Evolutionary conservation across 2,329 filamentous ascomycete species (phyloP), one percentile per base, ranked within the genome.

Genomic region (Talaromyces sp.): DNA sequence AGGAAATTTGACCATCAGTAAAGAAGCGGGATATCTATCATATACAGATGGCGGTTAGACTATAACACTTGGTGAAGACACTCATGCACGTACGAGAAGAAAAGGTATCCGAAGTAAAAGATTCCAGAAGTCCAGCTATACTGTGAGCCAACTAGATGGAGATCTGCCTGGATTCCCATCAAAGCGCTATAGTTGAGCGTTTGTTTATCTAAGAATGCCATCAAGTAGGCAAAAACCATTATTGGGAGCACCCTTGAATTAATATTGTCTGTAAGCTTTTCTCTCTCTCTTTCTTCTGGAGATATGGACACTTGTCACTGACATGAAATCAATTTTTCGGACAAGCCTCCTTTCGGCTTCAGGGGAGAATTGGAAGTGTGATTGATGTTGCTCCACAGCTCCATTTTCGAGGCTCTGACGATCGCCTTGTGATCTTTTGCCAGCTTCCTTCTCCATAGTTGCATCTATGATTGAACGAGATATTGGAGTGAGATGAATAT

Each of bases 201-300:
- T 6, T 69, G 66, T 55, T 74, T 73, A 47, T 74, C 71, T 24
- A 73, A 54, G 39, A 69, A 72, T 29, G 71, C 69, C 47, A 69
- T 57, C 56, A 66, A 58, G 37, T 66, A 68, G 5, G 63, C 62
- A 13, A 68, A 49, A 4, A 63, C 51, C 62, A 68, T 64, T 41
- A 68, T 52, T 1, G 65, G 65, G 14, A 67, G 56, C 27, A 66
- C 39, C 33, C 62, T 65, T 11, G 13, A 43, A 29, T 17, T 8
- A 27, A 37, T 16, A 3, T 29, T 19, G 8, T 9, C 13, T 10
- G 30, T 16, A 24, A 50, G 24, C 17, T n/a, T 1, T 9, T 13
- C 11, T 24, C 10, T 22, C 7, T 39, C 16, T n/a, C n/a, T n/a
- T n/a, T n/a, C n/a, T n/a, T n/a, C n/a, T n/a, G n/a, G n/a, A n/a